Base-by-base conservation (phyloP, 768 basidiomycete species). In the Daedaleopsis nitida region DNA sequence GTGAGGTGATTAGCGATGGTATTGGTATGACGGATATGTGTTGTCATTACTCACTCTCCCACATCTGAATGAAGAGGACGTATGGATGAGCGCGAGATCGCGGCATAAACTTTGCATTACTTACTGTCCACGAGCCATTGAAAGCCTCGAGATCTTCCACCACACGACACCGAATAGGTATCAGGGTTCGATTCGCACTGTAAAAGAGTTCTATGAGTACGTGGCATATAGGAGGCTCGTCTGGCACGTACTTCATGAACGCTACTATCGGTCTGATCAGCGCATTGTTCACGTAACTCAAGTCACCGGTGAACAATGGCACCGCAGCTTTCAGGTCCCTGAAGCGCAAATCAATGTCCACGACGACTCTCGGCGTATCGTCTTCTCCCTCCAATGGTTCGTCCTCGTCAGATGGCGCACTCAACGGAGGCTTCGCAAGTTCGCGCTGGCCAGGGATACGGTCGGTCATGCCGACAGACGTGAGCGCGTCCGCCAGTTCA, bases 111-210 rank as follows among this genome's bases (percentile, higher is more conserved):
- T 52, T 34, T 19, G 57, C 27, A 55, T 43, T 57, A 52, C 21
- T 82, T 72, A 94, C 92, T 57, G 94, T 98, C 96, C 95, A 98
- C 21, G 94, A 85, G 5, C 97, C 97, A 73, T 98, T 94, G 71
- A 98, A 99, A 62, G 97, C 93, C 56, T 75, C 78, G 60, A 96
- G 75, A 60, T 91, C 86, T 70, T 94, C 90, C 39, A 91, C 85
- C 4, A 98, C 87, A 56, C 87, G 84, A 72, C 95, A 98, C 66
- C 89, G 94, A 55, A 98, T 95, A 13, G 97, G 97, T 2, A 99
- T 84, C 67, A 99, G 76, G 1, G 97, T 99, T 61, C 90, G 86
- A 71, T 98, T 96, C 4, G 91, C 89, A 73, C 96, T 98, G 66
- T 24, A 65, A 3, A 63, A 44, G 51, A 54, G 66, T 32, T 21